These are phyloP conservation scores for Arthrobotrys megalospora DNA, from an alignment of 2,329 filamentous ascomycete genomes.

Conservation along the genomic window DNA sequence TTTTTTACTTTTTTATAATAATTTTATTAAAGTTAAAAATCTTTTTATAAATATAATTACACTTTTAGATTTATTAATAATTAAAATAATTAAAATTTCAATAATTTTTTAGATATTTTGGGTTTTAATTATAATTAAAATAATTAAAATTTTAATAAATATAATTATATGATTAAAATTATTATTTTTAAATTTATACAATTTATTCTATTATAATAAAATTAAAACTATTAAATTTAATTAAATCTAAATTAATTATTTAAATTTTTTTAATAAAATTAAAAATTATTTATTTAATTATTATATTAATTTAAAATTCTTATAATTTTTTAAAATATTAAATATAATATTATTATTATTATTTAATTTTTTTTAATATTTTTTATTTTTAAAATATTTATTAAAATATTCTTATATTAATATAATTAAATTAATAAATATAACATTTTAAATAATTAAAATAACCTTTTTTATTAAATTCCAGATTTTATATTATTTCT, in stretches of 20 bases:
- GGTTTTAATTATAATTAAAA: background rate
- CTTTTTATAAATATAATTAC: background rate
- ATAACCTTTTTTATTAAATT: background rate
- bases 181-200: no score
- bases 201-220: background rate
- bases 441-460: background rate
- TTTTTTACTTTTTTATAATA: no score
- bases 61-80: background rate
- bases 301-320: conserved; percentile 6
- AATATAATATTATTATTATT: conserved; percentile 8
- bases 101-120: background rate
- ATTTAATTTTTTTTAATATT: conserved; percentile 9
- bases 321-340: conserved; percentile 11
- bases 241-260: background rate
- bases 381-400: background rate
- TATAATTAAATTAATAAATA: no score
- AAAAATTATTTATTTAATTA: conserved; percentile 13
- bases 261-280: conserved; percentile 13
- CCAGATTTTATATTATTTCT: background rate
- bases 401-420: background rate
- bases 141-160: background rate
- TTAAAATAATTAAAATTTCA: background rate
- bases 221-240: no score
- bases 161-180: no score
- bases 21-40: background rate